Evolutionary conservation across 1,284 basidiomycete species (phyloP).

Genomic region (Tylopilus sp.): DNA sequence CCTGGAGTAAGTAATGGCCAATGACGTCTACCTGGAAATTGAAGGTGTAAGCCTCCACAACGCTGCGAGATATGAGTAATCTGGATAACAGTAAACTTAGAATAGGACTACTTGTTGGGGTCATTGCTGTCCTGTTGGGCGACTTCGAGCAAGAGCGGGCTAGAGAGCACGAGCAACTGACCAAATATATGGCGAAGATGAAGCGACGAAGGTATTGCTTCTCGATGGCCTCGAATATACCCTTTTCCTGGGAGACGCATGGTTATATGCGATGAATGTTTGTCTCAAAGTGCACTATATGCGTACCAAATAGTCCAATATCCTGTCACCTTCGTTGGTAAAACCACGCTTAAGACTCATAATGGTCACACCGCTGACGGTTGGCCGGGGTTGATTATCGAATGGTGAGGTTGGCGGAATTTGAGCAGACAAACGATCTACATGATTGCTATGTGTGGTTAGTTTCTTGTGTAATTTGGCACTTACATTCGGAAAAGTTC

Average conservation of each 20-base stretch:
- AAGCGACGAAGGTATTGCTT: conserved; percentile 73
- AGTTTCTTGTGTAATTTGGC: neutral
- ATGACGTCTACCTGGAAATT: conserved; percentile 58
- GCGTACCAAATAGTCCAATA: conserved; percentile 70
- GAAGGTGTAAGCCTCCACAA: conserved; percentile 78
- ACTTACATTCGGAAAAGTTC: conserved; percentile 69
- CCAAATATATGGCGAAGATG: conserved; percentile 78
- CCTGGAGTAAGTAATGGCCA: neutral
- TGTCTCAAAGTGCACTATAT: conserved; percentile 21
- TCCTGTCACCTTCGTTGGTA: conserved; percentile 72
- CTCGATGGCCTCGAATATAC: conserved; percentile 74
- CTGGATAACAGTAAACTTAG: conserved; percentile 20
- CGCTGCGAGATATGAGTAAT: conserved; percentile 41
- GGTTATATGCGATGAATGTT: conserved; percentile 6
- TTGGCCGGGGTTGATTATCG: conserved; percentile 19
- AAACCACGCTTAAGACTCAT: conserved; percentile 71
- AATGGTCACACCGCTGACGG: conserved; percentile 31
- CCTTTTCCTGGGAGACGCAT: conserved; percentile 53
- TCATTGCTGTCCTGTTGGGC: conserved; percentile 61
- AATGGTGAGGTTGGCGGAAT: conserved; percentile 15
- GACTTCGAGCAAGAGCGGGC: neutral
- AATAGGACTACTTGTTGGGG: conserved; percentile 60
- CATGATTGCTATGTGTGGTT: neutral
- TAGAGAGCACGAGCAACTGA: conserved; percentile 32
- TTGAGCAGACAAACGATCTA: conserved; percentile 34